phyloP scores from a whole-genome alignment of 805 yeast species.

The Ogataea ramenticola region DNA sequence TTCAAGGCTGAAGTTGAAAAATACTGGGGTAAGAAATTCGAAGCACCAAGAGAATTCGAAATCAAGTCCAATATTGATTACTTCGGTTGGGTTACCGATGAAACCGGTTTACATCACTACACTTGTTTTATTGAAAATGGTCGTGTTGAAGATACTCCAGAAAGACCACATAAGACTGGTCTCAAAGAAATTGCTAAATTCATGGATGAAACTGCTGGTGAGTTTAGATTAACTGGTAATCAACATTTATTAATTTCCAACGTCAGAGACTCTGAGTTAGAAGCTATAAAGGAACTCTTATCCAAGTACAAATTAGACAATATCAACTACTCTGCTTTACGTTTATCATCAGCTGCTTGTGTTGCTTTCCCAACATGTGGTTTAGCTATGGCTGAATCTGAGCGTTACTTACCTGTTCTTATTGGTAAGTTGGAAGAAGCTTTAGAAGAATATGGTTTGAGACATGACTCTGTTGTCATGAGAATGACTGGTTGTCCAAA shows the following conservation, averaged over 20 bases:
- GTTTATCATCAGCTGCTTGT: constrained; percentile 92
- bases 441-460: constrained; percentile 84
- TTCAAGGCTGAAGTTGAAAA: constrained; percentile 80
- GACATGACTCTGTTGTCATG: constrained; percentile 92
- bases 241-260: constrained; percentile 81
- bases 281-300: constrained; percentile 54
- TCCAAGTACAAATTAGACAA: constrained; percentile 76
- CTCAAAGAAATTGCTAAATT: constrained; percentile 69
- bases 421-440: constrained; percentile 78
- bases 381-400: constrained; percentile 97
- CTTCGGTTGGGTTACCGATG: constrained; percentile 92
- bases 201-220: constrained; percentile 62
- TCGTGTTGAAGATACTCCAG: constrained; percentile 89
- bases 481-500: constrained; percentile 99
- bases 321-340: constrained; percentile 71
- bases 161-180: constrained; percentile 85
- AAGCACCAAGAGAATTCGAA: constrained; percentile 61
- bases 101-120: constrained; percentile 76
- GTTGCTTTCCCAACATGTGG: constrained; percentile 99
- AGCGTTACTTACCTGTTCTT: constrained; percentile 80
- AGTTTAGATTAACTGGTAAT: constrained; percentile 91
- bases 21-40: constrained; percentile 68
- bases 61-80: constrained; percentile 84
- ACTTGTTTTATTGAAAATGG: constrained; percentile 95
- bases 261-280: constrained; percentile 62